Conservation (phyloP, 2,329 filamentous ascomycete genomes). For the Capronia americana region DNA sequence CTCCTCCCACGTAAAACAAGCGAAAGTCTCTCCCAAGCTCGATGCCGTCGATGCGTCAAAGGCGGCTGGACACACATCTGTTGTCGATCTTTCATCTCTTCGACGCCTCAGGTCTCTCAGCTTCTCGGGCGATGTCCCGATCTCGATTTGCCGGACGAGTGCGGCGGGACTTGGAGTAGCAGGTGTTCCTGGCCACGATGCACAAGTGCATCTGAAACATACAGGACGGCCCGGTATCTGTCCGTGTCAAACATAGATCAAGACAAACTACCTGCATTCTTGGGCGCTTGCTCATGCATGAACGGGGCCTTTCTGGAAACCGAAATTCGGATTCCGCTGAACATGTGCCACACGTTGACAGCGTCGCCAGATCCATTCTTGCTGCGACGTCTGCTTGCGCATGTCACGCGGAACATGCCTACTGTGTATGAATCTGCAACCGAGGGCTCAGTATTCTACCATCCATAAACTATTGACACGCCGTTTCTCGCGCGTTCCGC, state of each 20-base stretch:
- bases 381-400: not conserved
- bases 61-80: constrained; percentile 6
- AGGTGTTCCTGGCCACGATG: not conserved
- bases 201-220: not conserved
- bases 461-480: constrained; percentile 17
- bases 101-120: not conserved
- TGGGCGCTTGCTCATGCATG: not conserved
- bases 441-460: not conserved
- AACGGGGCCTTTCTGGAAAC: not conserved
- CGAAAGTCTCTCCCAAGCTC: constrained; percentile 8
- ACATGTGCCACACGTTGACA: not conserved
- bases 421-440: not conserved
- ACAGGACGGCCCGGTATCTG: not conserved
- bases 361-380: not conserved
- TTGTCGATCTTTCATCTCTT: constrained; percentile 7
- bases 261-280: not conserved
- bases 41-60: not conserved
- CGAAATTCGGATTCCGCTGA: not conserved
- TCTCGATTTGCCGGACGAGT: not conserved
- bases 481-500: constrained; percentile 7
- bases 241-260: not conserved
- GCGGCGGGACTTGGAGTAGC: not conserved
- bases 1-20: constrained; percentile 18
- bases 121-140: not conserved
- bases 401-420: not conserved